Conservation (phyloP, 2,329 filamentous ascomycete species). For the Pyrenophora teres region DNA sequence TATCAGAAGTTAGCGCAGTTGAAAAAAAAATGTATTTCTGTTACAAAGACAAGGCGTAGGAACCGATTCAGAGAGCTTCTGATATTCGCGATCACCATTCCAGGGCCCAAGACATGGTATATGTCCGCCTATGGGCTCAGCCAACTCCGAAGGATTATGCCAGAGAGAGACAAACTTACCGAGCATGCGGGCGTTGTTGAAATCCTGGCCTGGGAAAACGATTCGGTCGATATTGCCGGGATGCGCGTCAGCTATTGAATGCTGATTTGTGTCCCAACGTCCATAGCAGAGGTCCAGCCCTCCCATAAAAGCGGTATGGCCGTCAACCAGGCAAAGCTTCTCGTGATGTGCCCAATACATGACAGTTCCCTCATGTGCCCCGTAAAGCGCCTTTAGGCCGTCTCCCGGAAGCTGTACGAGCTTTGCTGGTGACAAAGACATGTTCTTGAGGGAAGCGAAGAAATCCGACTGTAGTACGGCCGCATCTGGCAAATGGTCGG, state of each 20-base stretch:
- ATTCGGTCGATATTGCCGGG: conserved; percentile 75
- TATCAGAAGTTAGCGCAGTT: conserved; percentile 23
- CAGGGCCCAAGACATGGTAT: too few relatives aligned
- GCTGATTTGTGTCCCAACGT: conserved; percentile 83
- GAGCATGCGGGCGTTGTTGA: conserved; percentile 83
- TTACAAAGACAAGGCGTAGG: not conserved
- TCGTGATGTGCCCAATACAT: conserved; percentile 94
- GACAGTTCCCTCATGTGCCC: conserved; percentile 78
- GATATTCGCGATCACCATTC: too few relatives aligned
- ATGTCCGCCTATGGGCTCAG: too few relatives aligned
- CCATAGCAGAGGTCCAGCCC: conserved; percentile 87
- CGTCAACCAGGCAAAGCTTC: conserved; percentile 83
- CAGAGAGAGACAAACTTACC: conserved; percentile 53
- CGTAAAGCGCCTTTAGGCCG: conserved; percentile 78
- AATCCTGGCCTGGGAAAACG: conserved; percentile 88
- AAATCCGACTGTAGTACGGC: conserved; percentile 67
- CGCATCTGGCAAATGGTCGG: conserved; percentile 80
- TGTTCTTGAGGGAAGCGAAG: conserved; percentile 59
- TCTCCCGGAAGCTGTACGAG: conserved; percentile 71
- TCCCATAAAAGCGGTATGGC: conserved; percentile 84
- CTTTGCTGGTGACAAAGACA: conserved; percentile 60
- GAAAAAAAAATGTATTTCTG: not conserved
- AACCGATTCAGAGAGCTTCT: not conserved
- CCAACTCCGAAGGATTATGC: too few relatives aligned
- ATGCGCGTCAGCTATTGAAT: conserved; percentile 83